Conservation (phyloP, 352 stramenopile genomes). For the Phytophthora hybrid region DNA sequence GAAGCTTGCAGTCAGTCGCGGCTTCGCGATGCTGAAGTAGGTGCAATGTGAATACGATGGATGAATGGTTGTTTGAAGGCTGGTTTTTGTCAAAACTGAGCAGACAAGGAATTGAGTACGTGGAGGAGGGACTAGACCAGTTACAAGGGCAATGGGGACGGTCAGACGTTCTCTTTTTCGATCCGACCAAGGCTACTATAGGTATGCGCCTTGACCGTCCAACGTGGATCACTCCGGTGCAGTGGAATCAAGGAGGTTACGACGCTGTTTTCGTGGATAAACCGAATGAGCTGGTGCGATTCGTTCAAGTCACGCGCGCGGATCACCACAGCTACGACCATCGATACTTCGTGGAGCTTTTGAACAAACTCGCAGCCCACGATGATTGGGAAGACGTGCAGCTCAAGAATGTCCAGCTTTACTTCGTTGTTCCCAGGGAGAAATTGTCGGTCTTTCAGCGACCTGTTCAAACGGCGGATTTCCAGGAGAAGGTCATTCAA, state of each 20-base stretch:
- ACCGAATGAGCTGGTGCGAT: neutral
- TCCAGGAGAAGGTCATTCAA: neutral
- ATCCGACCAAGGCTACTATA: neutral
- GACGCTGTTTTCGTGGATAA: neutral
- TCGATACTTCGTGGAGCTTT: neutral
- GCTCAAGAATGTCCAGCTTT: neutral
- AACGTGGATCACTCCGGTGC: neutral
- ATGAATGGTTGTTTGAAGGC: neutral
- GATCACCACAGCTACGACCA: neutral
- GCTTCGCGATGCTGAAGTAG: neutral
- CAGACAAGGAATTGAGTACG: no score
- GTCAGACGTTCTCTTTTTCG: neutral
- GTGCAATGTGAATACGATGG: neutral
- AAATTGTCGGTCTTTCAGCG: neutral
- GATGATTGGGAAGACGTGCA: neutral
- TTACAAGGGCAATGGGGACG: no score
- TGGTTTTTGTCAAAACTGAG: no score
- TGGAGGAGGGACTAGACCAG: no score
- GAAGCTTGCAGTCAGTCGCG: neutral
- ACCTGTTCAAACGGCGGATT: neutral
- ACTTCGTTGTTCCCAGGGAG: neutral
- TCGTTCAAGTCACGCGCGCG: neutral
- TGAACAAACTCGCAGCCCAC: neutral
- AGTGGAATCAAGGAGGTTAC: neutral
- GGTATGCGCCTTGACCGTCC: neutral